Percentiles rank a stretch among this genome's conserved stretches.
Evolutionary conservation across 495 filamentous ascomycete genomes (phyloP).

Genomic region (Podospora pseudoanserina): DNA sequence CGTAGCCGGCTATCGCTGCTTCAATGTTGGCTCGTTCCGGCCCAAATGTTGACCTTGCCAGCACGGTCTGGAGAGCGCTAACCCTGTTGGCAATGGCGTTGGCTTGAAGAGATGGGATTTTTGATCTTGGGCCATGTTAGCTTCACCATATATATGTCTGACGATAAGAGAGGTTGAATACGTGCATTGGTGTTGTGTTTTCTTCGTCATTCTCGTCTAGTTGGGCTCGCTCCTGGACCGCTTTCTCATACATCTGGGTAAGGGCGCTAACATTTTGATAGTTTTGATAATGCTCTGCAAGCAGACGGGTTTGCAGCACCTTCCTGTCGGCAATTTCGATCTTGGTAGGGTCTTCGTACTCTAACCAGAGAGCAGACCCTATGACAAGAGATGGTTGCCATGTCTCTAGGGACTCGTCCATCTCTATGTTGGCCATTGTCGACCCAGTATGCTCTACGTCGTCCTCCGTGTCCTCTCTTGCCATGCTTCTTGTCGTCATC

Average conservation of each 20-base stretch:
- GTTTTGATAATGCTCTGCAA: conserved; percentile 20
- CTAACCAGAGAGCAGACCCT: conserved; percentile 24
- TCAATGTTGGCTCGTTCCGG: conserved; percentile 43
- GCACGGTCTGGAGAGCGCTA: conserved; percentile 27
- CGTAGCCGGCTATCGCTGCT: conserved; percentile 43
- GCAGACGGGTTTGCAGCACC: conserved; percentile 35
- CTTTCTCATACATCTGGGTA: conserved; percentile 29
- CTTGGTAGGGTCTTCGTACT: conserved; percentile 37
- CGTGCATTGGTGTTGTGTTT: conserved; percentile 40
- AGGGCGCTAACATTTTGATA: conserved; percentile 29
- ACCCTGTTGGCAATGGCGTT: conserved; percentile 34
- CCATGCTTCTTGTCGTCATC: conserved; percentile 18
- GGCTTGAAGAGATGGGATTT: conserved; percentile 19
- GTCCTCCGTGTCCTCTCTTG: conserved; percentile 5
- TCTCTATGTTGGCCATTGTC: background rate
- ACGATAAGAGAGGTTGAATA: background rate
- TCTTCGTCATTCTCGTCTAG: conserved; percentile 39
- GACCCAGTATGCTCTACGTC: background rate
- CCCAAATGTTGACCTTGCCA: conserved; percentile 34
- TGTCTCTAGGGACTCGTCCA: background rate
- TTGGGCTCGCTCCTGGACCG: conserved; percentile 30
- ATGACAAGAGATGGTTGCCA: conserved; percentile 28
- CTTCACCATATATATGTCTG: background rate
- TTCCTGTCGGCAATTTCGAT: conserved; percentile 41
- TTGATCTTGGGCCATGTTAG: conserved; percentile 23